Evolutionary conservation across 2,329 filamentous ascomycete species (phyloP).

Genomic region (Aspergillus carbonarius): DNA sequence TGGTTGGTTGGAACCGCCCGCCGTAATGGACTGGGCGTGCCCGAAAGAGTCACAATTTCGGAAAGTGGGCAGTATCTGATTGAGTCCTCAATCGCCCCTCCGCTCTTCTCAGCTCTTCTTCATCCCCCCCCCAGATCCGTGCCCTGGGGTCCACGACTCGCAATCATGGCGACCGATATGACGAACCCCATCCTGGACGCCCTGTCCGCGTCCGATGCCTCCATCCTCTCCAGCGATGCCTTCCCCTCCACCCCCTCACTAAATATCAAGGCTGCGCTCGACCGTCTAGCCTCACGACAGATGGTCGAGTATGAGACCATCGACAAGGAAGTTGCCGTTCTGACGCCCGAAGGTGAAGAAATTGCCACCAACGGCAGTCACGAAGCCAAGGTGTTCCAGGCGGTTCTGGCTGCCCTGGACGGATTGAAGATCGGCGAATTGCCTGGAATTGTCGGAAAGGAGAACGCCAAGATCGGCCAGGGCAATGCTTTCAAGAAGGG

Average conservation of each 20-base stretch:
- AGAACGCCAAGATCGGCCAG: constrained; percentile 68
- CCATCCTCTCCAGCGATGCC: constrained; percentile 66
- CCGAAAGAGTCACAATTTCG: constrained; percentile 35
- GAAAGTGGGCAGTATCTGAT: constrained; percentile 27
- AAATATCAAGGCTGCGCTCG: constrained; percentile 80
- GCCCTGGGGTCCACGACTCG: constrained; percentile 27
- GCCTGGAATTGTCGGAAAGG: constrained; percentile 48
- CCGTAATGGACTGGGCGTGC: constrained; percentile 25
- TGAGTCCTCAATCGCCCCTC: constrained; percentile 13
- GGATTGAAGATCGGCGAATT: constrained; percentile 78
- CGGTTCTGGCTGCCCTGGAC: constrained; percentile 68
- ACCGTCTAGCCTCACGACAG: constrained; percentile 76
- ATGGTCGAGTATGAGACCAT: constrained; percentile 86
- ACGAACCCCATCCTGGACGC: constrained; percentile 64
- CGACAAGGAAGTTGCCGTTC: constrained; percentile 71
- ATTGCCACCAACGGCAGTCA: constrained; percentile 76
- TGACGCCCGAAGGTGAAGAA: constrained; percentile 72
- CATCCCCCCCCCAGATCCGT: constrained; percentile 14
- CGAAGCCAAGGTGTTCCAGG: constrained; percentile 79
- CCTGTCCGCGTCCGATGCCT: constrained; percentile 59
- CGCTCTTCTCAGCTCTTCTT: constrained; percentile 1
- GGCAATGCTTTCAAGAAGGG: constrained; percentile 85
- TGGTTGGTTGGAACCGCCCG: constrained; percentile 21
- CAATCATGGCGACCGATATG: constrained; percentile 56
- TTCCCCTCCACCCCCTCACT: constrained; percentile 67